Base-by-base conservation (phyloP, 768 basidiomycete species). In the Collybia mongolica region DNA sequence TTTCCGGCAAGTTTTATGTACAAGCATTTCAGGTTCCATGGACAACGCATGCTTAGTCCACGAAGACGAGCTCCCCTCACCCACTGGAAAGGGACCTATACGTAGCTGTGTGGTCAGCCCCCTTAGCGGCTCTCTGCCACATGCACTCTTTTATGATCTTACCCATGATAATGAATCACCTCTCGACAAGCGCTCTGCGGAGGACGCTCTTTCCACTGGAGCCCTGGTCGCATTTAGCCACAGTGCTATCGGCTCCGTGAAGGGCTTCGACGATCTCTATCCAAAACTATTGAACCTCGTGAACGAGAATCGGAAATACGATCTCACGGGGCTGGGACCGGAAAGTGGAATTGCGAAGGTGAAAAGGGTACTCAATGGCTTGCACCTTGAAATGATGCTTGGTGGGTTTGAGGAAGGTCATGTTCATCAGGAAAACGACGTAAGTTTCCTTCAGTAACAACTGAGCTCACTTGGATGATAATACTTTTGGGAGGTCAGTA, bases 161-260 rank as follows among this genome's bases (percentile, higher is more conserved):
- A 98, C 97, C 1, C 97, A 99, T 69, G 97, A 99, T 71, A 99
- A 99, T 63, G 93, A 98, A 66, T 88, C 94, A 1, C 90, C 88
- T 1, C 68, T 86, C 12, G 82, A 92, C 70, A 98, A 96, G 67
- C 84, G 93, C 32, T 88, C 90, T 1, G 92, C 95, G 6, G 93
- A 98, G 66, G 94, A 98, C 66, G 89, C 93, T 0, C 81, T 99
- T n/a, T 87, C 93, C 6, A 93, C 92, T 0, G 97, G 91, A 2
- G 92, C 93, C 18, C 75, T 98, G n/a, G 88, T 90, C 15, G 82
- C 95, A 0, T 98, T 98, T 70, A 88, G 89, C 29, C 84, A 82
- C 59, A 90, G 83, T 19, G 97, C 90, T 3, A 81, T 91, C 49
- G 97, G 94, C 2, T 94, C 91, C 14, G 93, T 94, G 57, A 97